These are phyloP conservation scores for Rosa persica DNA, from an alignment of 306 rosid species.

Conservation along the genomic window DNA sequence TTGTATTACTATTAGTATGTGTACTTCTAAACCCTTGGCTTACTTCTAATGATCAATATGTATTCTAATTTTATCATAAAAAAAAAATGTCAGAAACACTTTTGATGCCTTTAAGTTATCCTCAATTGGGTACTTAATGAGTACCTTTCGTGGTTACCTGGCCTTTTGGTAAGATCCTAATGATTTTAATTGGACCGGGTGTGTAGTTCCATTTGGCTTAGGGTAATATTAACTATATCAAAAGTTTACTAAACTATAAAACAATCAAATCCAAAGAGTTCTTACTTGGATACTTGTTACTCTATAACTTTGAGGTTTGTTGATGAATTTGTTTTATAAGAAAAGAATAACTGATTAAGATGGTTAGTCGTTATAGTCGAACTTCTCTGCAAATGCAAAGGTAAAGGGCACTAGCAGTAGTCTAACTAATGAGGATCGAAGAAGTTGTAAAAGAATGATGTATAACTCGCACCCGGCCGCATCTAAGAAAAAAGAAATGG, in stretches of 20 bases:
- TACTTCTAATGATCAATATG: neutral
- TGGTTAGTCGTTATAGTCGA: neutral
- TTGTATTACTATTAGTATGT: no score
- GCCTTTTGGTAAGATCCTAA: neutral
- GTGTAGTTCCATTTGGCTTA: conserved; percentile 1
- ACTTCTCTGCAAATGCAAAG: neutral
- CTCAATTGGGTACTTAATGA: neutral
- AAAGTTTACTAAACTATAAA: neutral
- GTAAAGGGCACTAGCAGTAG: neutral
- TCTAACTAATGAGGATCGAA: neutral
- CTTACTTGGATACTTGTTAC: conserved; percentile 4
- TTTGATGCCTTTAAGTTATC: neutral
- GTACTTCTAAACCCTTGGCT: no score
- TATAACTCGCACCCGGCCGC: neutral
- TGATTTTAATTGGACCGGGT: neutral
- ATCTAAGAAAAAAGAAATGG: neutral
- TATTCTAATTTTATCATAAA: neutral
- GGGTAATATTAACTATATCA: conserved; percentile 2
- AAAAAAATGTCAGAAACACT: neutral
- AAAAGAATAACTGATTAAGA: neutral
- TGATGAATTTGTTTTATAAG: neutral
- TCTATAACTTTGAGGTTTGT: neutral
- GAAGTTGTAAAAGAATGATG: neutral
- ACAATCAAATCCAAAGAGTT: neutral
- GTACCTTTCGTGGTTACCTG: neutral